Percentiles rank a stretch among this genome's conserved stretches.
phyloP scores from a whole-genome alignment of 148 eudicot species.

The Mesembryanthemum crystallinum region DNA sequence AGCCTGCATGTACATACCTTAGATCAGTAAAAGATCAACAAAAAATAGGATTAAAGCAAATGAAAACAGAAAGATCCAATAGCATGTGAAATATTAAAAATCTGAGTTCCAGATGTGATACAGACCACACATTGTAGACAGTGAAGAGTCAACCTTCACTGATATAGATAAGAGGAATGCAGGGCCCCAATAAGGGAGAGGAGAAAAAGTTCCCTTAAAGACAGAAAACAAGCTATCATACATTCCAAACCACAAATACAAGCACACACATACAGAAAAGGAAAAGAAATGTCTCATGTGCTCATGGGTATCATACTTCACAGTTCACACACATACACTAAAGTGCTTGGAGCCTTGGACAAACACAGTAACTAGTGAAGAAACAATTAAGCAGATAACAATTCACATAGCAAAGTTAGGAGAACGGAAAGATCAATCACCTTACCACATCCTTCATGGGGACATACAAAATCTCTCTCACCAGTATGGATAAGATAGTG shows the following conservation, averaged over 20 bases:
- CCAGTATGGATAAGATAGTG: constrained; percentile 96
- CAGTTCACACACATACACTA: background rate
- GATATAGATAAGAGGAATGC: background rate
- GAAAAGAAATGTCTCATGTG: background rate
- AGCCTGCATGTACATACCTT: constrained; percentile 54
- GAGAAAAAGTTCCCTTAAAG: background rate
- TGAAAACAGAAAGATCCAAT: no score
- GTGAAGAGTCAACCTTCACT: background rate
- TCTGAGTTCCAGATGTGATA: no score
- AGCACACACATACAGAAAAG: background rate
- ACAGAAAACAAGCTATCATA: background rate
- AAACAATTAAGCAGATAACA: background rate
- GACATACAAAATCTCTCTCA: constrained; percentile 86
- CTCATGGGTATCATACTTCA: background rate
- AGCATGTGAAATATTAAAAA: no score
- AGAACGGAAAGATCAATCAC: constrained; percentile 39
- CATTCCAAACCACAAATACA: background rate
- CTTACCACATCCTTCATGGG: constrained; percentile 98
- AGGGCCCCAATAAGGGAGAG: no score
- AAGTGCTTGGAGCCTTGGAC: background rate
- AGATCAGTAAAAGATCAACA: constrained; percentile 16
- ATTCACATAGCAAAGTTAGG: background rate
- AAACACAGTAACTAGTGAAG: background rate
- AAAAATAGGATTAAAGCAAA: background rate
- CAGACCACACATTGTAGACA: background rate